These are phyloP conservation scores for Aspergillus biplanus DNA, from an alignment of 495 filamentous ascomycete species.

Conservation along the genomic window DNA sequence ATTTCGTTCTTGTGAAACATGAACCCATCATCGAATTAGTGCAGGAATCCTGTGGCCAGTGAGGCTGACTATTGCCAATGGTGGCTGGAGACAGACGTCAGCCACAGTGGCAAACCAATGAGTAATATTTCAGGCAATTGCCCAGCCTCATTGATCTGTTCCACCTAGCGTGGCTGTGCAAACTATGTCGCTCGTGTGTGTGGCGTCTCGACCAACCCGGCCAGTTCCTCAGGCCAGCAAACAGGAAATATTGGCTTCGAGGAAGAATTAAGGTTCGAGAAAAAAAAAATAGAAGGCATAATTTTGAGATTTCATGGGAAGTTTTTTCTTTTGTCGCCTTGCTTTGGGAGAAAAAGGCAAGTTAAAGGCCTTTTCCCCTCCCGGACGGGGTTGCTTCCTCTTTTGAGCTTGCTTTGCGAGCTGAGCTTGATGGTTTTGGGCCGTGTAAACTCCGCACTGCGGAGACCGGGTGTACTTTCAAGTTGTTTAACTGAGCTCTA, in stretches of 20 bases:
- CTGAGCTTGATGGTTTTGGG: background rate
- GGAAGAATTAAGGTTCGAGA: background rate
- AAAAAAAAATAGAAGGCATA: background rate
- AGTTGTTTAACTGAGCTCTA: background rate
- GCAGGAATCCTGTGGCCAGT: slow-evolving; percentile 5
- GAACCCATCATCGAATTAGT: background rate
- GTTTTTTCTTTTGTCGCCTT: slow-evolving; percentile 1
- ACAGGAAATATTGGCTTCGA: background rate
- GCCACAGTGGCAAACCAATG: slow-evolving; percentile 11
- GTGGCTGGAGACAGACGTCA: background rate
- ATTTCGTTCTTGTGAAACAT: background rate
- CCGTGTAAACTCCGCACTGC: background rate
- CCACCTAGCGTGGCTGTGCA: background rate
- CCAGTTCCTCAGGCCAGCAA: background rate
- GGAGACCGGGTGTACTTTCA: background rate
- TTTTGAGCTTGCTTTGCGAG: slow-evolving; percentile 7
- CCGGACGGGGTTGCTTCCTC: background rate
- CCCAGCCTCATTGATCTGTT: too few species aligned
- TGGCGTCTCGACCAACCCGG: background rate
- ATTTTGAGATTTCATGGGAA: background rate
- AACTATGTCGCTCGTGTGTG: slow-evolving; percentile 7
- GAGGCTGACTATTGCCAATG: slow-evolving; percentile 1
- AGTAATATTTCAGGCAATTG: too few species aligned
- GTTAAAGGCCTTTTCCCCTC: too few species aligned
- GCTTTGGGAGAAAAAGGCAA: background rate